Conservation (phyloP, 306 rosid genomes). For the Cucurbita ficifolia region DNA sequence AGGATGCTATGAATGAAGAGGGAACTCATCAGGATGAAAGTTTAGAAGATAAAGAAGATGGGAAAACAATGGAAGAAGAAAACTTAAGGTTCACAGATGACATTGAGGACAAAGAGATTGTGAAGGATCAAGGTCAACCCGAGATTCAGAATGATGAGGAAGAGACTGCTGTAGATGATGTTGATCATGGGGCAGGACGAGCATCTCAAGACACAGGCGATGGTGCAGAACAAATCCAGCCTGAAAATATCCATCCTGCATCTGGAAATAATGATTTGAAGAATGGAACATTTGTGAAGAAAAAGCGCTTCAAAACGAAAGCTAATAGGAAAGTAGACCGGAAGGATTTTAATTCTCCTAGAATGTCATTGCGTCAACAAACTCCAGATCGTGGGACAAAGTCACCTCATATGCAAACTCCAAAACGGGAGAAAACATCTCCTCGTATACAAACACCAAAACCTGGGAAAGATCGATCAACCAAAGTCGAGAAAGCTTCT, state of each 20-base stretch:
- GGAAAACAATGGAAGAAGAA: constrained; percentile 1
- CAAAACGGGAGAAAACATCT: not conserved
- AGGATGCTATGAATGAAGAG: constrained; percentile 1
- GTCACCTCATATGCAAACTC: not conserved
- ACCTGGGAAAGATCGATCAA: not conserved
- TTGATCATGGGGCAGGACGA: constrained; percentile 4
- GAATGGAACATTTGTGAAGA: not conserved
- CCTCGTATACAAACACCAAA: not conserved
- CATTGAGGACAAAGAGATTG: not conserved
- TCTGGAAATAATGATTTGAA: constrained; percentile 23
- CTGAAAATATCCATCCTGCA: constrained; percentile 5
- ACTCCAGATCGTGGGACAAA: not conserved
- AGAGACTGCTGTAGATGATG: not conserved
- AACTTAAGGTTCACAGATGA: constrained; percentile 6
- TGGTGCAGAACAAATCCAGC: constrained; percentile 10
- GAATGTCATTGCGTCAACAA: not conserved
- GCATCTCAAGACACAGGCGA: constrained; percentile 2
- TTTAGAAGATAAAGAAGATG: constrained; percentile 6
- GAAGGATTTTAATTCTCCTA: not conserved
- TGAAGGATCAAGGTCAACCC: constrained; percentile 4
- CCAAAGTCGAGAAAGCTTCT: constrained; percentile 4
- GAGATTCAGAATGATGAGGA: constrained; percentile 1
- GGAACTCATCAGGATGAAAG: not conserved
- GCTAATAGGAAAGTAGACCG: constrained; percentile 8
- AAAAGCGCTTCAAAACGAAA: constrained; percentile 18